Base-by-base conservation (phyloP, 768 basidiomycete genomes). In the Russula compacta region DNA sequence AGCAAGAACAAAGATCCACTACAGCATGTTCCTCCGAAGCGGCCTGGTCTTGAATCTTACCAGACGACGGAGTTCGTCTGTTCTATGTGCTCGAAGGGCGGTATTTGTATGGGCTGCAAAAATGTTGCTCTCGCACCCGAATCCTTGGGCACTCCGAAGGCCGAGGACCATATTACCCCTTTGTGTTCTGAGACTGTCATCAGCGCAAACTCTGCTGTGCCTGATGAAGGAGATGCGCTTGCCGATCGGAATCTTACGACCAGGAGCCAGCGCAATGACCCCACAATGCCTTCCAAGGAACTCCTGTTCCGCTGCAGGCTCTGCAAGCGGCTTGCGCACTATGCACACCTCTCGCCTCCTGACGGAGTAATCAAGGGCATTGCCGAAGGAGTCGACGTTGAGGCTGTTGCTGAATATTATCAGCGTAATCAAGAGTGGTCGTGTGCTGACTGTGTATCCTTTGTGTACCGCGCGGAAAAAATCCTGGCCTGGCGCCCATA, bases 401-500 rank as follows among this genome's bases (percentile, higher is more conserved):
- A 69, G 2, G 77, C 81, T 0, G 75, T 86, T n/a, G 89, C 85
- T 6, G 67, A 69, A 19, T 73, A 83, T 65, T 92, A 90, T 70
- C 86, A 88, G 64, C 58, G 68, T 1, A 71, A 73, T 21, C 75
- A 74, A 38, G 66, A 66, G 33, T 92, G 87, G 89, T 75, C 81
- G 15, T 95, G 94, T 69, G 78, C 79, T 6, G 89, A 94, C 67
- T 95, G 94, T 68, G 71, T 76, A 21, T 90, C 86, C 12, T 95
- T 79, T 69, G 76, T 75, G 14, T 87, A 85, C 69, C 71, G 74
- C 9, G 72, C 92, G 12, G 92, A 95, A 71, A 87, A 87, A 73
- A 90, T 98, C 64, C 77, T 97, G 44, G 95, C 93, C 2, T 97
- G 95, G 95, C 80, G 93, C 33, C 87, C 91, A 5, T 87, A 83